Conservation (phyloP, 108 stramenopile species). For the Cyclotella cryptica region DNA sequence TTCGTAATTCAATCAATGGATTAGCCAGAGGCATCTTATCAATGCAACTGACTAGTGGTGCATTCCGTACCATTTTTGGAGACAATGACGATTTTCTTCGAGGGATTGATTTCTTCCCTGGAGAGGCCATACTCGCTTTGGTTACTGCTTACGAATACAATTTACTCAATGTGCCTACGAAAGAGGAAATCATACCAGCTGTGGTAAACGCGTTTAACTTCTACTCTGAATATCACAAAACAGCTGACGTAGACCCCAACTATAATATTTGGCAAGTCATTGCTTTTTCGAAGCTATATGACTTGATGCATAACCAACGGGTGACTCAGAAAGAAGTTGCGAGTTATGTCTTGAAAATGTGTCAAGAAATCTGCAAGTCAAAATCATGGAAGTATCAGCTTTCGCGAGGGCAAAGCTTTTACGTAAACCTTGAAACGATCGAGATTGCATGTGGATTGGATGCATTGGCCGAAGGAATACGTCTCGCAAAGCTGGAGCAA, state of each 20-base stretch:
- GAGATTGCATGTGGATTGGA: slow-evolving; percentile 63
- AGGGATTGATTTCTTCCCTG: slow-evolving; percentile 60
- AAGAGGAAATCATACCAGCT: slow-evolving; percentile 29
- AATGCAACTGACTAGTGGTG: slow-evolving; percentile 52
- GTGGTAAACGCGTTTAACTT: slow-evolving; percentile 49
- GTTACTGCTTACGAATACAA: slow-evolving; percentile 41
- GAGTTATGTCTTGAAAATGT: slow-evolving; percentile 38
- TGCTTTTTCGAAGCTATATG: slow-evolving; percentile 43
- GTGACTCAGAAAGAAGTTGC: neutral
- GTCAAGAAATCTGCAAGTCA: slow-evolving; percentile 48
- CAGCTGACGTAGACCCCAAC: slow-evolving; percentile 47
- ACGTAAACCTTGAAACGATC: slow-evolving; percentile 55
- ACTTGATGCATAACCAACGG: neutral
- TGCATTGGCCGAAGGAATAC: slow-evolving; percentile 47
- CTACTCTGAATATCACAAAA: slow-evolving; percentile 47
- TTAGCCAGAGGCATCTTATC: slow-evolving; percentile 49
- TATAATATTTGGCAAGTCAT: slow-evolving; percentile 66
- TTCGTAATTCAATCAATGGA: slow-evolving; percentile 24
- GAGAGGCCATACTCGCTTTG: slow-evolving; percentile 59
- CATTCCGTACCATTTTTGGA: slow-evolving; percentile 37
- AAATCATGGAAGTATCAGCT: slow-evolving; percentile 51
- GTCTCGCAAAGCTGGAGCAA: slow-evolving; percentile 8
- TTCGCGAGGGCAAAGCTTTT: slow-evolving; percentile 43
- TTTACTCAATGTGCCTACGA: neutral
- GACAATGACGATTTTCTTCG: slow-evolving; percentile 18